A percentile compares a stretch with the other conserved stretches of the same genome.
Conservation (phyloP, 2,329 filamentous ascomycete species). For the Macrophomina tecta region DNA sequence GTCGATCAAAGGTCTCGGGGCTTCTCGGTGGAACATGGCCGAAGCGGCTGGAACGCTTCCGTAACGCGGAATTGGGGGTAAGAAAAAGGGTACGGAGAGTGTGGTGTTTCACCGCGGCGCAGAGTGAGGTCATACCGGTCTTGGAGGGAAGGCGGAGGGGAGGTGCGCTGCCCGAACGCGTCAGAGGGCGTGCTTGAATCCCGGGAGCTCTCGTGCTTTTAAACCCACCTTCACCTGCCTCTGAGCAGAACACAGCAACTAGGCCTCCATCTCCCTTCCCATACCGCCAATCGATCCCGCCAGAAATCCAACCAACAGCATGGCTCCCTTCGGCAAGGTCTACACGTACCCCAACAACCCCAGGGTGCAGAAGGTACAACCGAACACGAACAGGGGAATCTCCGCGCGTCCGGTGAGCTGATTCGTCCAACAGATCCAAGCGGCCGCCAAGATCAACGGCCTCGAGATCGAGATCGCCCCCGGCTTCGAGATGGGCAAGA, state of each 20-base stretch:
- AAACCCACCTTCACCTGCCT: background rate
- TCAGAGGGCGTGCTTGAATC: background rate
- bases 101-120: background rate
- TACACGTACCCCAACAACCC: slow-evolving; percentile 32
- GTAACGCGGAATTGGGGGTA: slow-evolving; percentile 4
- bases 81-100: background rate
- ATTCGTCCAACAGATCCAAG: slow-evolving; percentile 28
- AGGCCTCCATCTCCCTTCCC: background rate
- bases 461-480: slow-evolving; percentile 39
- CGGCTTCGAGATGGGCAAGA: slow-evolving; percentile 50
- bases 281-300: background rate
- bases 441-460: slow-evolving; percentile 34
- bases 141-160: background rate
- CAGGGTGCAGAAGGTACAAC: slow-evolving; percentile 28
- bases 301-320: background rate
- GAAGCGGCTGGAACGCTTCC: slow-evolving; percentile 14
- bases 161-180: background rate
- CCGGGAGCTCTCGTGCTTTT: background rate
- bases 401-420: background rate
- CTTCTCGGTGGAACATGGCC: slow-evolving; percentile 19
- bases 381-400: too few species aligned
- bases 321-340: slow-evolving; percentile 35
- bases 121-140: background rate
- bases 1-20: background rate
- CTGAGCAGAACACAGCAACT: background rate